Conservation (phyloP, 169 alveolate species). For the Cryptosporidium ryanae region DNA sequence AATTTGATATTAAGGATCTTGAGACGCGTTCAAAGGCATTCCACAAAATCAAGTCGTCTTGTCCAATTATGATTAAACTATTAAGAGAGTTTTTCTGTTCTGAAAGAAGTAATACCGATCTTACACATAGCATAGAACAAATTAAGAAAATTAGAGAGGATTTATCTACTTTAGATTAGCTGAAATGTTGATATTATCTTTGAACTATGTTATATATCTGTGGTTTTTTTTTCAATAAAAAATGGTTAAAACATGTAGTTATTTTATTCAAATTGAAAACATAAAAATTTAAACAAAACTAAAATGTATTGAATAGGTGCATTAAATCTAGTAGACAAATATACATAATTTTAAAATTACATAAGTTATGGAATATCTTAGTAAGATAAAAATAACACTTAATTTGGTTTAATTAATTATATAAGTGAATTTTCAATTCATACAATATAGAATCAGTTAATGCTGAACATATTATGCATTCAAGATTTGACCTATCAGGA, state of each 20-base stretch:
- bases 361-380: too few species aligned
- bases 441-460: background rate
- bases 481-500: background rate
- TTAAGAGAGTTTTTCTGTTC: slow-evolving; percentile 7
- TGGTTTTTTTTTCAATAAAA: too few species aligned
- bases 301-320: too few species aligned
- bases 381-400: background rate
- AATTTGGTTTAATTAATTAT: background rate
- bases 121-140: slow-evolving; percentile 20
- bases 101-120: slow-evolving; percentile 44
- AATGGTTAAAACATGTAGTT: too few species aligned
- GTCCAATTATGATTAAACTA: slow-evolving; percentile 60
- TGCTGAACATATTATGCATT: background rate
- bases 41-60: slow-evolving; percentile 45
- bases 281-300: too few species aligned
- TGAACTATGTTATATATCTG: too few species aligned
- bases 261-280: too few species aligned
- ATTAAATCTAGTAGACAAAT: too few species aligned
- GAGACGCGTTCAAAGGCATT: slow-evolving; percentile 39
- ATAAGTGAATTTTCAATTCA: background rate
- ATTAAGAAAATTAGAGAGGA: slow-evolving; percentile 44
- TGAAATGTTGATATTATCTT: too few species aligned
- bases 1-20: slow-evolving; percentile 20
- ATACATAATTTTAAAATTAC: too few species aligned
- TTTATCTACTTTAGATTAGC: background rate